Conservation (phyloP, 441 rosid species). For the Brassica hybrid region DNA sequence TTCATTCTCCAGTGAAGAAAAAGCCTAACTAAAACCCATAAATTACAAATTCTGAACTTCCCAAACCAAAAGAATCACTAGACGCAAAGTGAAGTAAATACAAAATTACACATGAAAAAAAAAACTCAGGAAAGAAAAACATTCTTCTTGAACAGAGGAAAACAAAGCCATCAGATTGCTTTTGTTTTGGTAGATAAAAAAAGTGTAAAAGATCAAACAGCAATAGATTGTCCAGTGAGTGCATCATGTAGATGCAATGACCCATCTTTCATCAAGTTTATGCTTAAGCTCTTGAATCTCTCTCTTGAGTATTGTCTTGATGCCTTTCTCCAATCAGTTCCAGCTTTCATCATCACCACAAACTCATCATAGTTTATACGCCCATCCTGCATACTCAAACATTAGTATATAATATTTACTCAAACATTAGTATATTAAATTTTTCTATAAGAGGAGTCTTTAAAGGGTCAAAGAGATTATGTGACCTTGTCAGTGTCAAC, state of each 20-base stretch:
- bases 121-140: constrained; percentile 11
- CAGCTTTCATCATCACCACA: constrained; percentile 98
- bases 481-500: constrained; percentile 96
- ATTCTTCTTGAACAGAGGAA: constrained; percentile 9
- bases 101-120: constrained; percentile 25
- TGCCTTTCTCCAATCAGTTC: constrained; percentile 99
- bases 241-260: constrained; percentile 93
- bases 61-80: constrained; percentile 34
- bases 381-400: constrained; percentile 63
- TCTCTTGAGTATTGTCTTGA: constrained; percentile 98
- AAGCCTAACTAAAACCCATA: constrained; percentile 32
- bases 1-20: constrained; percentile 11
- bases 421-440: neutral
- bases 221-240: constrained; percentile 74
- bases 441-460: constrained; percentile 1
- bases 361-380: constrained; percentile 90
- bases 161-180: constrained; percentile 25
- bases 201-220: constrained; percentile 56
- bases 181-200: constrained; percentile 25
- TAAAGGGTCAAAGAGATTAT: neutral
- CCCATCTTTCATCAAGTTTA: constrained; percentile 96
- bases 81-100: constrained; percentile 28
- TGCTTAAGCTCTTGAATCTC: constrained; percentile 95
- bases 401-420: constrained; percentile 7
- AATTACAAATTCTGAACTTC: constrained; percentile 35